Percentiles rank a stretch among this genome's conserved stretches.
These are phyloP conservation scores for Coniochaeta hoffmannii DNA, from an alignment of 2,329 filamentous ascomycete species.

Conservation along the genomic window DNA sequence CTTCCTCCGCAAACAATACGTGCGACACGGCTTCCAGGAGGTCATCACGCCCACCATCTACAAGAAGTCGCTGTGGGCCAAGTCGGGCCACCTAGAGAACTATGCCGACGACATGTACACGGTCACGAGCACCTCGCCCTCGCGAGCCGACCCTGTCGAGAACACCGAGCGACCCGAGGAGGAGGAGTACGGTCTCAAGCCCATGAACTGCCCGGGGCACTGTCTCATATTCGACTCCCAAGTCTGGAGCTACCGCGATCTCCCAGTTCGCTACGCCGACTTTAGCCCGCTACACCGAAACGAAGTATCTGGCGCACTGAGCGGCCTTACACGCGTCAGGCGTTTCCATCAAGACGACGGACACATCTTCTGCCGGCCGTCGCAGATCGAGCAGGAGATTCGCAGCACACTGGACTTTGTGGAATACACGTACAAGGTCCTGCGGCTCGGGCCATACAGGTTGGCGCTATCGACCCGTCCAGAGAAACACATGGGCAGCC, in stretches of 20 bases:
- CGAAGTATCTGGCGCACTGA: conserved; percentile 74
- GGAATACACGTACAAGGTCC: conserved; percentile 60
- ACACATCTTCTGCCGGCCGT: conserved; percentile 79
- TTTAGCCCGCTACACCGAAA: conserved; percentile 85
- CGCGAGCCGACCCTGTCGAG: conserved; percentile 24
- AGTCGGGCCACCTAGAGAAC: conserved; percentile 81
- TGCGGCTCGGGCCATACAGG: conserved; percentile 65
- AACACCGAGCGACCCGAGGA: conserved; percentile 46
- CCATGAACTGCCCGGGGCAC: conserved; percentile 90
- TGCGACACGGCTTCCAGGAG: conserved; percentile 78
- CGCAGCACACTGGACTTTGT: conserved; percentile 68
- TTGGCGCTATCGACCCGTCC: conserved; percentile 75
- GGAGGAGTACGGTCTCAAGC: conserved; percentile 76
- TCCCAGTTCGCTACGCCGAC: conserved; percentile 79
- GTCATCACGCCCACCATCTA: conserved; percentile 88
- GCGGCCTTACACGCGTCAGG: conserved; percentile 74
- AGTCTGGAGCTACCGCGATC: conserved; percentile 67
- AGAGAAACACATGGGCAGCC: conserved; percentile 65
- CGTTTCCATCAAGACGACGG: conserved; percentile 88
- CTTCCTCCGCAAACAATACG: conserved; percentile 78
- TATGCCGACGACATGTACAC: conserved; percentile 92
- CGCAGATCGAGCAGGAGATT: conserved; percentile 70
- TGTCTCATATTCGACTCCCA: conserved; percentile 75
- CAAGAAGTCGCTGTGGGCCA: conserved; percentile 80
- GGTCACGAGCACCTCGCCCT: conserved; percentile 51